Evolutionary conservation across 768 basidiomycete species (phyloP).

Genomic region (Tulasnella sp.): DNA sequence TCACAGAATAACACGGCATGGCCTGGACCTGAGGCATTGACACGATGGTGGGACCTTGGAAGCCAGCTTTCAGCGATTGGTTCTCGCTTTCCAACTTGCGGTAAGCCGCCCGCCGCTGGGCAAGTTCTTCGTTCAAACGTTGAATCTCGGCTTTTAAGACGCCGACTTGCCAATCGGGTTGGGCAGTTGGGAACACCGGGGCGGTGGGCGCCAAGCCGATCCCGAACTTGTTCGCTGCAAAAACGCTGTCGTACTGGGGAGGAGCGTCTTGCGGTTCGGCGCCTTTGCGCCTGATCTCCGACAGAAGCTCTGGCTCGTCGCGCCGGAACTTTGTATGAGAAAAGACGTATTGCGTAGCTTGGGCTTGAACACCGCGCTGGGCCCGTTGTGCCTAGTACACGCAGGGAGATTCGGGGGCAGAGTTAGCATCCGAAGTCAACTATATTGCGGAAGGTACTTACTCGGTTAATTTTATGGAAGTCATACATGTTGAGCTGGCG

Average conservation of each 20-base stretch:
- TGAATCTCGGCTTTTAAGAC: neutral
- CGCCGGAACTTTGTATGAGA: slow-evolving; percentile 82
- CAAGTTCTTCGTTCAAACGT: neutral
- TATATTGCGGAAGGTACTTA: neutral
- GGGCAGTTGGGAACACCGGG: neutral
- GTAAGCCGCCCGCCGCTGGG: neutral
- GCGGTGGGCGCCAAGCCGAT: no score
- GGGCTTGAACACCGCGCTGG: slow-evolving; percentile 74
- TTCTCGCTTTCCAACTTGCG: neutral
- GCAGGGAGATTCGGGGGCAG: neutral
- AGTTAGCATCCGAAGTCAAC: neutral
- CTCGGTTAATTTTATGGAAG: slow-evolving; percentile 56
- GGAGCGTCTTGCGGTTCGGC: slow-evolving; percentile 43
- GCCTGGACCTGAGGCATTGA: neutral
- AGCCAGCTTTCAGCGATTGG: neutral
- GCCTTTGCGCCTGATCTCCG: slow-evolving; percentile 83
- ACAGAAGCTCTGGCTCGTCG: slow-evolving; percentile 71
- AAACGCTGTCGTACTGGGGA: neutral
- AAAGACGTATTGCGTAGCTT: slow-evolving; percentile 71
- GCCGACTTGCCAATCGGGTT: neutral
- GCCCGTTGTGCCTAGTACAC: slow-evolving; percentile 64
- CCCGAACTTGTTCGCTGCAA: neutral
- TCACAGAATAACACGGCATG: neutral
- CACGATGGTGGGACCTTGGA: neutral
- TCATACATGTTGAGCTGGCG: slow-evolving; percentile 96